Evolutionary conservation across 352 stramenopile genomes (phyloP).

Genomic region (Peronospora farinosa): DNA sequence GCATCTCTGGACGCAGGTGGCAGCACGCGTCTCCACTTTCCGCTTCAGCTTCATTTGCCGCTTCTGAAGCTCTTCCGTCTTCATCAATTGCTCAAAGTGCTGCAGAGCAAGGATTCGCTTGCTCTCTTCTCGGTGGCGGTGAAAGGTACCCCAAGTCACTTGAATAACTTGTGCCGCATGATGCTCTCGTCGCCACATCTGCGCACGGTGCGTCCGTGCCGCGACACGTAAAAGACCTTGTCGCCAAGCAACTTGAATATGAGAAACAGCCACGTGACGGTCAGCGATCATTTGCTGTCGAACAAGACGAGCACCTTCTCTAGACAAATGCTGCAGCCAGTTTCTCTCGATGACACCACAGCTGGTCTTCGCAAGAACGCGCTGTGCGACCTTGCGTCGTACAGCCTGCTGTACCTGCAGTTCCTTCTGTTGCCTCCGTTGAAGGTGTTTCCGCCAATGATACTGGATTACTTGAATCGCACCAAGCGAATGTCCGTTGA

Average conservation of each 20-base stretch:
- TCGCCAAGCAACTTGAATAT: slow-evolving; percentile 35
- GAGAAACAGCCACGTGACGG: slow-evolving; percentile 18
- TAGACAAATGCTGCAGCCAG: slow-evolving; percentile 35
- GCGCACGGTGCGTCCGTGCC: slow-evolving; percentile 7
- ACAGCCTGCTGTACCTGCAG: slow-evolving; percentile 10
- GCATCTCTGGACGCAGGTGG: slow-evolving; percentile 22
- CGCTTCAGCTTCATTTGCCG: slow-evolving; percentile 16
- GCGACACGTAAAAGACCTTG: not conserved
- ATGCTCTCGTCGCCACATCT: slow-evolving; percentile 15
- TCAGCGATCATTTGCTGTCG: slow-evolving; percentile 33
- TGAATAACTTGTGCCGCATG: slow-evolving; percentile 24
- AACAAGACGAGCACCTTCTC: slow-evolving; percentile 27
- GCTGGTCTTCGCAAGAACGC: slow-evolving; percentile 25
- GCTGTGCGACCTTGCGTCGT: slow-evolving; percentile 21
- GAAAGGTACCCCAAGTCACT: slow-evolving; percentile 16
- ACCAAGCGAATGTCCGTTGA: slow-evolving; percentile 16
- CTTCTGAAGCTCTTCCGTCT: slow-evolving; percentile 27
- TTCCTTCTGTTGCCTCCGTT: slow-evolving; percentile 18
- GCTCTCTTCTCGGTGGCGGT: slow-evolving; percentile 11
- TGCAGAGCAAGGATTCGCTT: slow-evolving; percentile 28
- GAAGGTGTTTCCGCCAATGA: slow-evolving; percentile 28
- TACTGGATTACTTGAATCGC: slow-evolving; percentile 33
- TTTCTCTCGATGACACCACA: slow-evolving; percentile 35
- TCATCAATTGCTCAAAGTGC: slow-evolving; percentile 33
- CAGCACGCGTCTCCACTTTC: slow-evolving; percentile 32